Conservation (phyloP, 2,329 filamentous ascomycete genomes). For the Bipolaris bicolor region DNA sequence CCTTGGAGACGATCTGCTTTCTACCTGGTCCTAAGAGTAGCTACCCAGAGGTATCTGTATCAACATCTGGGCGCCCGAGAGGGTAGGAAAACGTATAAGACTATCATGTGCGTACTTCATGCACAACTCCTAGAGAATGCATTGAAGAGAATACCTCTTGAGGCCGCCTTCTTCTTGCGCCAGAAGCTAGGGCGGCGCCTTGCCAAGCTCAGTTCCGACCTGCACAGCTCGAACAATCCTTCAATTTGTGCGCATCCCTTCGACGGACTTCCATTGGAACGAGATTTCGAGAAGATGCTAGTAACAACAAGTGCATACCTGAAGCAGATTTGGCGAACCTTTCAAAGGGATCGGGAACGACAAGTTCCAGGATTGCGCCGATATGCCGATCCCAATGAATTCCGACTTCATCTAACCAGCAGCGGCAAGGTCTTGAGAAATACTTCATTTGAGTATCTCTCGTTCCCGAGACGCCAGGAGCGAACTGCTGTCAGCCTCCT, state of each 20-base stretch:
- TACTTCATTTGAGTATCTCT: background rate
- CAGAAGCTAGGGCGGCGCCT: conserved; percentile 64
- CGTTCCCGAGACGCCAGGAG: background rate
- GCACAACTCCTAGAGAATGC: conserved; percentile 55
- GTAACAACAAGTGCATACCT: conserved; percentile 21
- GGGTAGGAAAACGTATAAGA: conserved; percentile 63
- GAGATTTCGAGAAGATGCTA: conserved; percentile 24
- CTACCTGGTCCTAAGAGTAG: conserved; percentile 68
- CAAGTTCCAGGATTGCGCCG: conserved; percentile 52
- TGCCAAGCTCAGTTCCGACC: conserved; percentile 61
- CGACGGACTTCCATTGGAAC: conserved; percentile 7
- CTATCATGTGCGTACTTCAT: conserved; percentile 60
- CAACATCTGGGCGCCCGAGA: conserved; percentile 47
- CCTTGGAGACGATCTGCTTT: conserved; percentile 69
- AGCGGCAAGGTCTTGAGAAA: conserved; percentile 23
- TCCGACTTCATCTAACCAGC: conserved; percentile 26
- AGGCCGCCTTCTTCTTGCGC: conserved; percentile 52
- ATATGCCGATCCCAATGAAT: conserved; percentile 35
- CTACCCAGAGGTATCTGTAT: conserved; percentile 60
- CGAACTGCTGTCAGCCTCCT: conserved; percentile 19
- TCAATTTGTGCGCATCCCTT: background rate
- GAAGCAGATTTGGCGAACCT: conserved; percentile 27
- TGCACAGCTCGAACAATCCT: background rate
- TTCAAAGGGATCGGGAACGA: conserved; percentile 39
- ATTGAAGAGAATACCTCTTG: conserved; percentile 35